Base-by-base conservation (phyloP, 2,329 filamentous ascomycete species). In the Albophoma yamanashiensis region DNA sequence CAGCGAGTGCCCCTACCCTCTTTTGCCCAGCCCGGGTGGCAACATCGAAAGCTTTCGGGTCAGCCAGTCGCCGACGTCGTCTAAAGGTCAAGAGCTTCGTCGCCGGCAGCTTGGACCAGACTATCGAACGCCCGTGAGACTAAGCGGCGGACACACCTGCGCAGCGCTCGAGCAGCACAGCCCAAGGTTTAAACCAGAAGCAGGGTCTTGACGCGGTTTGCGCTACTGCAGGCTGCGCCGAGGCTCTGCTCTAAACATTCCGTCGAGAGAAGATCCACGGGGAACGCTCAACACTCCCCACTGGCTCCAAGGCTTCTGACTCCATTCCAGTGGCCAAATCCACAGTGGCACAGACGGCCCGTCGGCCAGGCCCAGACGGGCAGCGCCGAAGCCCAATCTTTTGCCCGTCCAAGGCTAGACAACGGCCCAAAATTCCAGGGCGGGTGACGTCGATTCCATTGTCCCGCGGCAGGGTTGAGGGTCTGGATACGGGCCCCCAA, bases 401-500 rank as follows among this genome's bases (percentile, higher is more conserved):
- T 9, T 6, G n/a, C n/a, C 47, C 34, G 5, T 27, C 36, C 38
- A 36, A 56, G 34, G 36, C 22, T 27, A 40, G 55, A 40, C 36
- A 27, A 27, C 36, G 38, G 55, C 36, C 38, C 55, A 56, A 20
- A 56, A 38, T 56, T 56, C 36, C 55, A 27, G 55, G 55, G 55
- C 53, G 47, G 42, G 61, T 63, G 60, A 63, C 62, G 60, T 63
- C 60, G 59, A 42, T 57, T 39, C 36, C n/a, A 25, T 55, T 27
- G 47, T 52, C 47, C 27, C 31, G 36, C 27, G 27, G 50, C 31
- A n/a, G 31, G 50, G 31, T 36, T 22, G 4, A 31, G n/a, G 8
- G 50, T 31, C 14, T 53, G 55, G 15, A 56, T 17, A 40, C 20
- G 14, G 31, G 50, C 31, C 20, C 31, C 14, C 36, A 52, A 56